Conservation (phyloP, 768 basidiomycete genomes). For the Agrocybe pediades region DNA sequence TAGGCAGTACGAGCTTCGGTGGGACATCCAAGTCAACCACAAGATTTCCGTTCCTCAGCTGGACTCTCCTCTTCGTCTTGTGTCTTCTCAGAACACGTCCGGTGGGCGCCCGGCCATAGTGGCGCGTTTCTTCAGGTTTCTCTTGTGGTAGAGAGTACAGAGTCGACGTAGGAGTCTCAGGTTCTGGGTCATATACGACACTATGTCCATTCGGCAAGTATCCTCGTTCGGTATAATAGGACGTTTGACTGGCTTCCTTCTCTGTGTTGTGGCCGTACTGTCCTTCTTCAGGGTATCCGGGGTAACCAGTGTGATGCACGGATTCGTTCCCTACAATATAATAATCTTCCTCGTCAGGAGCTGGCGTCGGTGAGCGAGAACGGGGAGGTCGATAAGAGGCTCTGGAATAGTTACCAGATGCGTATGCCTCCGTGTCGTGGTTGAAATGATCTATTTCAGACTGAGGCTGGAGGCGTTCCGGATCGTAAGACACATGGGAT, state of each 20-base stretch:
- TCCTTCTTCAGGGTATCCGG: conserved; percentile 28
- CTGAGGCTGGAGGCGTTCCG: conserved; percentile 34
- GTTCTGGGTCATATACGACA: conserved; percentile 42
- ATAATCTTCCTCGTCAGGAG: conserved; percentile 74
- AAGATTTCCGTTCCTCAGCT: conserved; percentile 85
- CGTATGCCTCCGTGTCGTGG: conserved; percentile 68
- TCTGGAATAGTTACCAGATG: conserved; percentile 60
- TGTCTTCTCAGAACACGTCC: conserved; percentile 79
- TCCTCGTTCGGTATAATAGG: conserved; percentile 27
- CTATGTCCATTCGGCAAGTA: conserved; percentile 29
- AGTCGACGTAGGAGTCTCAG: conserved; percentile 43
- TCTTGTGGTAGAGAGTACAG: conserved; percentile 44
- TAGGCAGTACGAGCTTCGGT: conserved; percentile 76
- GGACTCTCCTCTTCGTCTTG: conserved; percentile 77
- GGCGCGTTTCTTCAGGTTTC: conserved; percentile 64
- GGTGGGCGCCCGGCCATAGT: conserved; percentile 87
- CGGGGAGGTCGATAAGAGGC: conserved; percentile 52
- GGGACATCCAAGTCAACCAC: conserved; percentile 86
- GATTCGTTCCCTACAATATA: conserved; percentile 56
- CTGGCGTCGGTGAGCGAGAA: conserved; percentile 78
- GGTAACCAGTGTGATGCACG: conserved; percentile 53
- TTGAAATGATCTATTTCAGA: conserved; percentile 58
- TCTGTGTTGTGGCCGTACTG: conserved; percentile 35
- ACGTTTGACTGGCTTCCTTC: conserved; percentile 31
- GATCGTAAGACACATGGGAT: conserved; percentile 33